A percentile compares a stretch with the other conserved stretches of the same genome.
phyloP scores from a whole-genome alignment of 2,329 filamentous ascomycete genomes.

The Colletotrichum filicis region DNA sequence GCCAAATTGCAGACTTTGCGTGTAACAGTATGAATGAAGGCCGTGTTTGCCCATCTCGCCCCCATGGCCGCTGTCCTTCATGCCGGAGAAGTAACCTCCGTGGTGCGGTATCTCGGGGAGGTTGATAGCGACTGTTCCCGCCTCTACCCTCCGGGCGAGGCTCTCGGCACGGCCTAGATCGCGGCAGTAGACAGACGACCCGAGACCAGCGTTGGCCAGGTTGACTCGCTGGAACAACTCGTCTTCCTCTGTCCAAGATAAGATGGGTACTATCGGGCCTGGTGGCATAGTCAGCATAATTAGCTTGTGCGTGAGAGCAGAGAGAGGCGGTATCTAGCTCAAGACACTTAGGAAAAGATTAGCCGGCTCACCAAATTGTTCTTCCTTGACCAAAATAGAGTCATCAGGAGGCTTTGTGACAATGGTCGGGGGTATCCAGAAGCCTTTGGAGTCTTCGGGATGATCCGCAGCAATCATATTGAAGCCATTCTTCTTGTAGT shows the following conservation, averaged over 20 bases:
- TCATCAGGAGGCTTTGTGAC: slow-evolving; percentile 69
- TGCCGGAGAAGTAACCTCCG: slow-evolving; percentile 44
- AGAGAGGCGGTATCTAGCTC: no score
- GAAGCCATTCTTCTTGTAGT: slow-evolving; percentile 36
- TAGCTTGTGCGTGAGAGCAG: not conserved
- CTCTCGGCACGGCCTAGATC: slow-evolving; percentile 61
- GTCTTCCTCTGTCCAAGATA: slow-evolving; percentile 70
- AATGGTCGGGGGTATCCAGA: slow-evolving; percentile 67
- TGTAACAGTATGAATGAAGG: slow-evolving; percentile 46
- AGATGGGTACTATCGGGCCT: slow-evolving; percentile 71
- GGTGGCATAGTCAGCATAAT: not conserved
- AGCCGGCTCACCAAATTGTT: slow-evolving; percentile 51
- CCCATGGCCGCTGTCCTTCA: slow-evolving; percentile 46
- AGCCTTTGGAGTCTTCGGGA: slow-evolving; percentile 53
- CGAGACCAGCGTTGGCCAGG: slow-evolving; percentile 61
- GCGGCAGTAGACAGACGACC: slow-evolving; percentile 67
- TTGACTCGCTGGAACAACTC: slow-evolving; percentile 69
- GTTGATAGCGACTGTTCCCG: slow-evolving; percentile 72
- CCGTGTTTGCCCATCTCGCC: slow-evolving; percentile 48
- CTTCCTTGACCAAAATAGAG: slow-evolving; percentile 64
- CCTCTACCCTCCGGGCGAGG: slow-evolving; percentile 65
- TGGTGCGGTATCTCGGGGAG: slow-evolving; percentile 43
- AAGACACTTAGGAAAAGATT: not conserved
- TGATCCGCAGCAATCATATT: slow-evolving; percentile 47
- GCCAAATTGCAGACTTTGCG: slow-evolving; percentile 44